Evolutionary conservation across 257 asterid species (phyloP), one percentile per base, ranked within the genome.

Genomic region (Solanum habrochaites): DNA sequence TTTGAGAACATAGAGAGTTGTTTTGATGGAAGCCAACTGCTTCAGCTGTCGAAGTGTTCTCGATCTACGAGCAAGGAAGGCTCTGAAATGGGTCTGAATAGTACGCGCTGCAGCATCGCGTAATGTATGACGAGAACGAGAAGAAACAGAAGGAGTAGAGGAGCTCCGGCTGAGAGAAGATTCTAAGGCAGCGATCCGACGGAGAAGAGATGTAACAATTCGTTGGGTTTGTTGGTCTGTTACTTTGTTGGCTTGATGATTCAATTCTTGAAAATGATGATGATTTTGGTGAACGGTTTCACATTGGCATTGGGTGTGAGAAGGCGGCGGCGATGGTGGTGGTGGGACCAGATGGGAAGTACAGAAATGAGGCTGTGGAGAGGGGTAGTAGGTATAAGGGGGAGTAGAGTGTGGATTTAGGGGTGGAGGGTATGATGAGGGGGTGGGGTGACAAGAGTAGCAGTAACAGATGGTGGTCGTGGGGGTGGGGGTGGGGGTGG

Each of bases 1-100:
- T 91, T 94, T 95, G 86, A 96, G 92, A 72, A 85, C 39, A 20
- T 91, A 91, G 62, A 96, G 90, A 6, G 86, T 83, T 11, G 96
- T 90, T 87, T 94, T 95, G 70, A 94, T 91, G 83, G 94, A 90
- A 81, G 99, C 98, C 5, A 96, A 92, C 37, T 93, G 90, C 85
- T 93, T 95, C 49, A 96, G 98, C 35, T 93, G 98, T 40, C 98
- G 92, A 72, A 96, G 99, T 60, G 97, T 93, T 42, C 92, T 92
- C 70, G 99, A 96, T 93, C 99, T 91, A 90, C 95, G 94, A 70
- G 93, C 83, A 9, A 95, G 93, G 89, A 93, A 95, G 47, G 95
- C 93, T 86, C 99, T 92, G 90, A 95, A 95, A 72, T 94, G 96
- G 73, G 94, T 80, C 23, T 96, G 99, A 72, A 96, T 95, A n/a